These are phyloP conservation scores for Calonectria pseudoreteaudii DNA, from an alignment of 2,329 filamentous ascomycete genomes.

Conservation along the genomic window DNA sequence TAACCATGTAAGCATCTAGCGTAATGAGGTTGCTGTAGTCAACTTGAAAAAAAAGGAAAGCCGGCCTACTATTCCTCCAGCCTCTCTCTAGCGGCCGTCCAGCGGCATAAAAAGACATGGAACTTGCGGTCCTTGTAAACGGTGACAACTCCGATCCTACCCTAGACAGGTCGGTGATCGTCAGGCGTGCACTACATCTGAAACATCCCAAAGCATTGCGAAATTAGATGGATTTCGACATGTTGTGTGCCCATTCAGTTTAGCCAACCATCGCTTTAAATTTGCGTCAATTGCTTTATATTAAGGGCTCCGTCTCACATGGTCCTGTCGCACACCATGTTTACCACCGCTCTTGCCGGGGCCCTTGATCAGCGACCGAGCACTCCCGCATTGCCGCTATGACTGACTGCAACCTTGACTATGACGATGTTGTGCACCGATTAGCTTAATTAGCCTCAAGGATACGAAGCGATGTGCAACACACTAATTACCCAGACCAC, in stretches of 20 bases:
- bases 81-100: background rate
- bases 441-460: background rate
- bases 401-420: background rate
- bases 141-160: background rate
- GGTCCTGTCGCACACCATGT: background rate
- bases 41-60: no score
- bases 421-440: background rate
- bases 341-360: background rate
- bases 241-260: background rate
- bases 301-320: background rate
- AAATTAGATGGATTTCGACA: background rate
- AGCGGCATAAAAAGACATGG: background rate
- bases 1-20: background rate
- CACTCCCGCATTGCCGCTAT: background rate
- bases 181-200: background rate
- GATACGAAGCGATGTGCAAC: background rate
- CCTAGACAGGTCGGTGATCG: background rate
- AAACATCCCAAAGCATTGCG: background rate
- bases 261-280: background rate
- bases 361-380: background rate
- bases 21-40: background rate
- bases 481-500: background rate
- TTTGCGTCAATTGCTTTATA: background rate
- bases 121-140: background rate
- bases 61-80: background rate